Conservation (phyloP, 441 rosid genomes). For the Populus hybrid region DNA sequence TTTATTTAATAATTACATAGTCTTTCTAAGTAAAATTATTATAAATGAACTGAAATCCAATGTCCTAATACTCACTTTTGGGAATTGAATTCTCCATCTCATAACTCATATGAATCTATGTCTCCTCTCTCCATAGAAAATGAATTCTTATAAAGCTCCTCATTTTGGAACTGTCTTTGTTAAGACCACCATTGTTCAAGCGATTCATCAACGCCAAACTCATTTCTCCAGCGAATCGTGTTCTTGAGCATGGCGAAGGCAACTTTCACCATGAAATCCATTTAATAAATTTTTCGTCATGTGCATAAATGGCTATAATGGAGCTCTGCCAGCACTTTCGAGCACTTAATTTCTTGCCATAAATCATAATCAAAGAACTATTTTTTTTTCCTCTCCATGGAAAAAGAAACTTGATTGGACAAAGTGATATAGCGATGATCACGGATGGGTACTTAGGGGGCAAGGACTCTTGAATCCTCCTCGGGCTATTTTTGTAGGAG, state of each 20-base stretch:
- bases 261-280: conserved; percentile 65
- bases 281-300: no score
- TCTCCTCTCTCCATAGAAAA: conserved; percentile 68
- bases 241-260: conserved; percentile 68
- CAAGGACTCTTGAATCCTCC: no score
- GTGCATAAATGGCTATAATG: background rate
- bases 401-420: no score
- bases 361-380: no score
- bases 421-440: no score
- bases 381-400: no score
- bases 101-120: conserved; percentile 29
- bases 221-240: conserved; percentile 76
- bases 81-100: conserved; percentile 84
- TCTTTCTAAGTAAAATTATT: no score
- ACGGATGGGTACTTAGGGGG: no score
- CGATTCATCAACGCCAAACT: conserved; percentile 67
- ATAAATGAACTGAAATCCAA: conserved; percentile 50
- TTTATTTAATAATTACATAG: no score
- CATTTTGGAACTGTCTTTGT: conserved; percentile 66
- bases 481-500: no score
- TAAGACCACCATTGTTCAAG: conserved; percentile 74
- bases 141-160: conserved; percentile 55
- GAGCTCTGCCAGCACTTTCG: no score
- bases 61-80: conserved; percentile 75
- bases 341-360: no score